A percentile compares a stretch with the other conserved stretches of the same genome.
Evolutionary conservation across 352 stramenopile genomes (phyloP).

Genomic region (Phytophthora idaei): DNA sequence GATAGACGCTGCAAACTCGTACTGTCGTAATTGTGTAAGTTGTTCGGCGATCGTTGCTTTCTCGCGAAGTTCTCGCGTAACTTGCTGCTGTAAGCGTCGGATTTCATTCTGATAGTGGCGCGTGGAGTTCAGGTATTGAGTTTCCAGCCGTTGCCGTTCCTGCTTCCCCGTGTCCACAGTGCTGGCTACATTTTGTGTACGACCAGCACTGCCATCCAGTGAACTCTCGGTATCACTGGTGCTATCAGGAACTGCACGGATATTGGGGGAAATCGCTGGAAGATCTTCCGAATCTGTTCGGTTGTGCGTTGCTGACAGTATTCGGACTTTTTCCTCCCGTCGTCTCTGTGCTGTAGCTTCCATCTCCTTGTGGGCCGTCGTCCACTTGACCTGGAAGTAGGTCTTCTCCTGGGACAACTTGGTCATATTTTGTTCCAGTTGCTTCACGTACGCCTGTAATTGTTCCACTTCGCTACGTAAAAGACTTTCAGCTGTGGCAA

Average conservation of each 20-base stretch:
- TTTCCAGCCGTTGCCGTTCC: conserved; percentile 14
- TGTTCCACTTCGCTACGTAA: conserved; percentile 51
- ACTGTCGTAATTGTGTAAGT: conserved; percentile 37
- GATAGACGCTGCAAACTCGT: conserved; percentile 12
- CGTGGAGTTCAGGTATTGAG: conserved; percentile 41
- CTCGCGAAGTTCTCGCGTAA: conserved; percentile 51
- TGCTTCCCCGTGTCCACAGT: conserved; percentile 8
- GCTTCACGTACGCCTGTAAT: conserved; percentile 51
- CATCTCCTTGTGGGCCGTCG: conserved; percentile 47
- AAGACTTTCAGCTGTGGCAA: conserved; percentile 41
- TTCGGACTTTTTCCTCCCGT: conserved; percentile 56
- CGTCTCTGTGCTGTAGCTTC: conserved; percentile 42
- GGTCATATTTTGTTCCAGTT: conserved; percentile 56
- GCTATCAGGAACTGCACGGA: neutral
- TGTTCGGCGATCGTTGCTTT: conserved; percentile 57
- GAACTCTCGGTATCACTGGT: conserved; percentile 45
- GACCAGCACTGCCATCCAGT: conserved; percentile 32
- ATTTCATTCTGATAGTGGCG: conserved; percentile 77
- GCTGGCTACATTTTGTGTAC: conserved; percentile 18
- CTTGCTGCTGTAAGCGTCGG: conserved; percentile 63
- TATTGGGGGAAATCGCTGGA: neutral
- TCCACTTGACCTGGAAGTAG: conserved; percentile 50
- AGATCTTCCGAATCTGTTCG: conserved; percentile 14
- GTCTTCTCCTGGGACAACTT: conserved; percentile 59
- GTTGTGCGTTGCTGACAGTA: conserved; percentile 49